phyloP scores from a whole-genome alignment of 495 filamentous ascomycete species.

The Talaromyces adpressus region DNA sequence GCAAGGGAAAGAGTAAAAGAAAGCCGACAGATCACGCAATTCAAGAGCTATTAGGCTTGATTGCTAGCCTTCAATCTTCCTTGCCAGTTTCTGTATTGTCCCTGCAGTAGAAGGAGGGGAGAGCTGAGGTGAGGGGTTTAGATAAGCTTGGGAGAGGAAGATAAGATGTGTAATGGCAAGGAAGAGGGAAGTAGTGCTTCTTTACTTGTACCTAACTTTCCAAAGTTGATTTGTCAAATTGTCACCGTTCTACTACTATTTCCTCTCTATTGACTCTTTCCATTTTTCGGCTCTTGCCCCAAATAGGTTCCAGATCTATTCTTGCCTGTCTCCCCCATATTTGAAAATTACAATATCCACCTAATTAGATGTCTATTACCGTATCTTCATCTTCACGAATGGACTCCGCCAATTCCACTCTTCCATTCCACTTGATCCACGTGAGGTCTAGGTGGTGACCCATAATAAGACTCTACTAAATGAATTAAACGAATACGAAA shows the following conservation, averaged over 20 bases:
- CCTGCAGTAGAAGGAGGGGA: background rate
- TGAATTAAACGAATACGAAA: background rate
- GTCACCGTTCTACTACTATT: background rate
- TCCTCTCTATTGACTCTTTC: background rate
- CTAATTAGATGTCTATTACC: background rate
- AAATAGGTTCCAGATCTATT: background rate
- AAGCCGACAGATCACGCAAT: background rate
- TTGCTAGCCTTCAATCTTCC: background rate
- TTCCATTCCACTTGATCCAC: too few relatives aligned
- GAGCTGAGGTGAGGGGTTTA: background rate
- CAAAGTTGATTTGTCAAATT: background rate
- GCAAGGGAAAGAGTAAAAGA: background rate
- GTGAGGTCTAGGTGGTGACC: background rate
- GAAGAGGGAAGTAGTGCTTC: background rate
- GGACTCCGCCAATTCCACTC: background rate
- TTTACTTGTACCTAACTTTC: background rate
- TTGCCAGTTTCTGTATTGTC: background rate
- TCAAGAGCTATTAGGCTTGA: background rate
- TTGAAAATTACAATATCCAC: background rate
- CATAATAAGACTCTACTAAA: background rate
- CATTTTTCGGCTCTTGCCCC: background rate
- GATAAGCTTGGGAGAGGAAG: background rate
- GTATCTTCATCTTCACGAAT: background rate
- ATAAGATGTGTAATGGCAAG: background rate
- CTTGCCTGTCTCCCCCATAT: background rate